phyloP scores from a whole-genome alignment of 306 rosid genomes.

The Begonia fuchsioides region DNA sequence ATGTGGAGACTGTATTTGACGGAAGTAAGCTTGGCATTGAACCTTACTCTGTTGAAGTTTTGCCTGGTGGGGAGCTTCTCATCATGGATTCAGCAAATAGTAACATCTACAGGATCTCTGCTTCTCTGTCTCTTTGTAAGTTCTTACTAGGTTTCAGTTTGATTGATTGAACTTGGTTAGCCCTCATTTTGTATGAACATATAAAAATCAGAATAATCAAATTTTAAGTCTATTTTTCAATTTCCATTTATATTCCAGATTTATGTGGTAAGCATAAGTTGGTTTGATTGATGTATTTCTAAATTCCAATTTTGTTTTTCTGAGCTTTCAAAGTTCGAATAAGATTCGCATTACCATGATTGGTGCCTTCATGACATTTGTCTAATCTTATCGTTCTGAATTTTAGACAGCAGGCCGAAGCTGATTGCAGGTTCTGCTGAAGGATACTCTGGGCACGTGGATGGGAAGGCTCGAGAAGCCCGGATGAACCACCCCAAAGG shows the following conservation, averaged over 20 bases:
- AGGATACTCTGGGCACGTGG: conserved; percentile 78
- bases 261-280: no score
- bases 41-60: conserved; percentile 73
- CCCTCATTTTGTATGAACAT: no score
- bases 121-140: conserved; percentile 89
- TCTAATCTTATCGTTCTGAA: conserved; percentile 1
- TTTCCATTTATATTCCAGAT: no score
- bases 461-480: conserved; percentile 73
- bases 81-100: conserved; percentile 77
- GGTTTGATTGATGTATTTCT: no score
- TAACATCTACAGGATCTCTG: conserved; percentile 60
- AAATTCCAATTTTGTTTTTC: no score
- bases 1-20: conserved; percentile 90
- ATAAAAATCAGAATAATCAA: no score
- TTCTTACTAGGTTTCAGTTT: background rate
- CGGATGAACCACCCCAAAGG: conserved; percentile 87
- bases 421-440: conserved; percentile 76
- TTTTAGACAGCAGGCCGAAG: conserved; percentile 79
- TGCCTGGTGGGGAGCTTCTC: conserved; percentile 75
- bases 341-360: no score
- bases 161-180: no score
- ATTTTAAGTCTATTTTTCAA: no score
- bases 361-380: no score
- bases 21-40: conserved; percentile 94
- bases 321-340: no score